phyloP scores from a whole-genome alignment of 2,329 filamentous ascomycete species.

The Pseudovirgaria hyperparasitica region DNA sequence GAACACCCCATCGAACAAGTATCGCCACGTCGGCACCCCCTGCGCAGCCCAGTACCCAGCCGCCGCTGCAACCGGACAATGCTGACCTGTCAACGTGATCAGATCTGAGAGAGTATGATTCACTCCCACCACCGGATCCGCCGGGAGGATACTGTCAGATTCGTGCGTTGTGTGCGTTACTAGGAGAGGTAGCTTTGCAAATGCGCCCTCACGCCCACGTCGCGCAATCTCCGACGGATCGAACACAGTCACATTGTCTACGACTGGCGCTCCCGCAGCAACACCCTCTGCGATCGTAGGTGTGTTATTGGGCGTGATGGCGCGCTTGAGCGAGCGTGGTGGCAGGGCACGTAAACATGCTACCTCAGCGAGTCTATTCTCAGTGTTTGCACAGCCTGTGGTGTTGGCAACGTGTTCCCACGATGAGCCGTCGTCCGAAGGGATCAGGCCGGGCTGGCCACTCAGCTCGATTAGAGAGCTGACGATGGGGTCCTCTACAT shows the following conservation, averaged over 20 bases:
- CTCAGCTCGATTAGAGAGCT: conserved; percentile 26
- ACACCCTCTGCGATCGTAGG: conserved; percentile 13
- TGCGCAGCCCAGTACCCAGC: conserved; percentile 12
- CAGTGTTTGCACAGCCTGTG: conserved; percentile 17
- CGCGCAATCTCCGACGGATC: not conserved
- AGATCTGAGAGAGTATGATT: conserved; percentile 11
- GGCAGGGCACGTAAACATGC: conserved; percentile 14
- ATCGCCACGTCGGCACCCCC: conserved; percentile 22
- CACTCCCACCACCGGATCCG: conserved; percentile 11
- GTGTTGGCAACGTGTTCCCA: conserved; percentile 37
- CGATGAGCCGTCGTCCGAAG: no score
- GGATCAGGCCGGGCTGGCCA: no score
- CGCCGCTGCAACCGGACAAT: conserved; percentile 11
- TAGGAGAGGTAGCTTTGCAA: conserved; percentile 7
- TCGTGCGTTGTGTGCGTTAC: conserved; percentile 14
- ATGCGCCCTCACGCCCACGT: no score
- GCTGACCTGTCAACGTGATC: conserved; percentile 13
- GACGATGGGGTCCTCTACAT: conserved; percentile 35
- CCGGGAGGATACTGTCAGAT: conserved; percentile 16
- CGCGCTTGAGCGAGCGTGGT: conserved; percentile 11
- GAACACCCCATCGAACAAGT: conserved; percentile 24
- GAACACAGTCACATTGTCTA: conserved; percentile 2
- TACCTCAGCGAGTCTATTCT: conserved; percentile 11
- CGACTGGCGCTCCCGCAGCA: conserved; percentile 7
- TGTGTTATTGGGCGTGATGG: conserved; percentile 7